Evolutionary conservation across 345 rosid species (phyloP).

Genomic region (Noccaea caerulescens): DNA sequence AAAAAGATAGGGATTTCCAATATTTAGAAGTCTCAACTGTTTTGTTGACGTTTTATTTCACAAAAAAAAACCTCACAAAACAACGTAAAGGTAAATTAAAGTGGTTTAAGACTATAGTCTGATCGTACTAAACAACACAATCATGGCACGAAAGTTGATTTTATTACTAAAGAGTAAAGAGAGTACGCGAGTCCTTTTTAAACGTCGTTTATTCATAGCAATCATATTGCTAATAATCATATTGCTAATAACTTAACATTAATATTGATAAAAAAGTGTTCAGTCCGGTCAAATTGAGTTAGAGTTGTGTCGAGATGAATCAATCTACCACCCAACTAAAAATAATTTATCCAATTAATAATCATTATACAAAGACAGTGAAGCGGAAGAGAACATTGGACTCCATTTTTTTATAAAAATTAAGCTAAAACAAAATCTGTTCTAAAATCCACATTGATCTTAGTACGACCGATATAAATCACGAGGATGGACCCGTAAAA

Average conservation of each 20-base stretch:
- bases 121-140: conserved; percentile 16
- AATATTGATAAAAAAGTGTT: conserved; percentile 10
- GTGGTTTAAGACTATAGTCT: neutral
- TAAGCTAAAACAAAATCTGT: neutral
- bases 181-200: conserved; percentile 10
- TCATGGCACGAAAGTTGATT: conserved; percentile 20
- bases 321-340: neutral
- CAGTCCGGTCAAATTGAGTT: neutral
- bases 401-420: too few relatives aligned
- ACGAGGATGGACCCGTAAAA: neutral
- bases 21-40: neutral
- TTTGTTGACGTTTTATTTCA: neutral
- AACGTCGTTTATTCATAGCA: conserved; percentile 1
- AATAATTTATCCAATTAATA: too few relatives aligned
- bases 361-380: too few relatives aligned
- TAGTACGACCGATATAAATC: neutral
- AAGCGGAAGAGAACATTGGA: too few relatives aligned
- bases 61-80: neutral
- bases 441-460: neutral
- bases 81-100: neutral
- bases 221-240: neutral
- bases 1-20: too few relatives aligned
- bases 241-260: neutral
- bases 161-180: neutral
- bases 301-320: conserved; percentile 6